phyloP scores from a whole-genome alignment of 805 yeast genomes.

The Yamadazyma kitorensis region DNA sequence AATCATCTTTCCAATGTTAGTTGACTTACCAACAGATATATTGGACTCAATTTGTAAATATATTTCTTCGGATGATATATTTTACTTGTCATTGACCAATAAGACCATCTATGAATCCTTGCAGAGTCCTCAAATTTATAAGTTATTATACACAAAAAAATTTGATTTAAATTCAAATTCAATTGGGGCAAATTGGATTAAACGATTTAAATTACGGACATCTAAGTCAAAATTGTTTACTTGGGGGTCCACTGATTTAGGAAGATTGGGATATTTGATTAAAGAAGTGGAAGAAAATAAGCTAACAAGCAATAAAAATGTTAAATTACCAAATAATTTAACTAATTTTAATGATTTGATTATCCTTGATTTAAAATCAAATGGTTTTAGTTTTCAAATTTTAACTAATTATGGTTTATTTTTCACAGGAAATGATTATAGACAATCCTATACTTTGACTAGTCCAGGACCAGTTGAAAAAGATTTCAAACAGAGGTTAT shows the following conservation, averaged over 20 bases:
- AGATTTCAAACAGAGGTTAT: constrained; percentile 5
- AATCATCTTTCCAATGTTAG: too few relatives aligned
- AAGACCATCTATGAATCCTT: constrained; percentile 29
- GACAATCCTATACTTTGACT: constrained; percentile 8
- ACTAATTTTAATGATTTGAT: constrained; percentile 30
- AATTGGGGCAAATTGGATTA: constrained; percentile 48
- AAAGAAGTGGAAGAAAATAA: constrained; percentile 23
- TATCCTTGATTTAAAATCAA: constrained; percentile 52
- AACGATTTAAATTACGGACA: constrained; percentile 40
- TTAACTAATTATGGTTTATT: constrained; percentile 57
- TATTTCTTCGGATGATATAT: constrained; percentile 39
- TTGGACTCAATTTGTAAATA: constrained; percentile 11
- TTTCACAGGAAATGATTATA: constrained; percentile 45
- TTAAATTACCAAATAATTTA: constrained; percentile 38
- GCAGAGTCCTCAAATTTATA: constrained; percentile 17
- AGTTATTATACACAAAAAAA: constrained; percentile 35
- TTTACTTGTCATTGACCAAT: constrained; percentile 37
- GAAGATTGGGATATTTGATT: constrained; percentile 46
- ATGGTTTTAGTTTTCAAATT: constrained; percentile 64
- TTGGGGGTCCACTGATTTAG: constrained; percentile 48
- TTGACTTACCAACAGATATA: constrained; percentile 5
- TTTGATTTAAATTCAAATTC: constrained; percentile 44
- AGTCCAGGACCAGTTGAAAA: constrained; percentile 31
- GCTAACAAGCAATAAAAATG: constrained; percentile 21
- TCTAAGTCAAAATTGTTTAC: constrained; percentile 40